Conservation (phyloP, 345 rosid species). For the Murraya koenigii region DNA sequence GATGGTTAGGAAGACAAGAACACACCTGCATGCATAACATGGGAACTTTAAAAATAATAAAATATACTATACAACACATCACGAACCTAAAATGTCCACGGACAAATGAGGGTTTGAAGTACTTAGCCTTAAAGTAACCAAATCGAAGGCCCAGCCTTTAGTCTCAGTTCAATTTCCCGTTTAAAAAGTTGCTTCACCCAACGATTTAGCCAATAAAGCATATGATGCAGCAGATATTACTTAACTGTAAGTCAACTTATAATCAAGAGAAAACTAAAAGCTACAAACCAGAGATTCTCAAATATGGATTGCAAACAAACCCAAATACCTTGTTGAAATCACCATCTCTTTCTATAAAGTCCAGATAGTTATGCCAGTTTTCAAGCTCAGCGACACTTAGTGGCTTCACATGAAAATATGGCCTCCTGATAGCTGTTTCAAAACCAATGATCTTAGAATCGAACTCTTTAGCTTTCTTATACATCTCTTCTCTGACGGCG, state of each 20-base stretch:
- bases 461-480: slow-evolving; percentile 92
- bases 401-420: slow-evolving; percentile 95
- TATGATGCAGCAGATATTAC: slow-evolving; percentile 92
- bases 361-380: slow-evolving; percentile 93
- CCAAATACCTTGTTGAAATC: slow-evolving; percentile 88
- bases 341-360: slow-evolving; percentile 74
- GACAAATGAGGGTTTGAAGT: slow-evolving; percentile 78
- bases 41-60: slow-evolving; percentile 66
- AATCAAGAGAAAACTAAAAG: slow-evolving; percentile 57
- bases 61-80: slow-evolving; percentile 40
- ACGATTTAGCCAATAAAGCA: slow-evolving; percentile 96
- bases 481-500: slow-evolving; percentile 78
- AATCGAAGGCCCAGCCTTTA: slow-evolving; percentile 84
- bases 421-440: slow-evolving; percentile 96
- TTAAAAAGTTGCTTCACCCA: slow-evolving; percentile 96
- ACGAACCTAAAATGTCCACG: slow-evolving; percentile 72
- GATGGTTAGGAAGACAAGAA: slow-evolving; percentile 94
- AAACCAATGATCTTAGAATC: slow-evolving; percentile 87
- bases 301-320: slow-evolving; percentile 34
- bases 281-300: slow-evolving; percentile 44
- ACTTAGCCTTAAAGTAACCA: slow-evolving; percentile 98
- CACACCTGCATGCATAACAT: slow-evolving; percentile 98
- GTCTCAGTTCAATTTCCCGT: slow-evolving; percentile 95
- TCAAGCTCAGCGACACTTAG: slow-evolving; percentile 87
- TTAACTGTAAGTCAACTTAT: slow-evolving; percentile 80